phyloP scores from a whole-genome alignment of 2,329 filamentous ascomycete species.

The Clarireedia homoeocarpa region DNA sequence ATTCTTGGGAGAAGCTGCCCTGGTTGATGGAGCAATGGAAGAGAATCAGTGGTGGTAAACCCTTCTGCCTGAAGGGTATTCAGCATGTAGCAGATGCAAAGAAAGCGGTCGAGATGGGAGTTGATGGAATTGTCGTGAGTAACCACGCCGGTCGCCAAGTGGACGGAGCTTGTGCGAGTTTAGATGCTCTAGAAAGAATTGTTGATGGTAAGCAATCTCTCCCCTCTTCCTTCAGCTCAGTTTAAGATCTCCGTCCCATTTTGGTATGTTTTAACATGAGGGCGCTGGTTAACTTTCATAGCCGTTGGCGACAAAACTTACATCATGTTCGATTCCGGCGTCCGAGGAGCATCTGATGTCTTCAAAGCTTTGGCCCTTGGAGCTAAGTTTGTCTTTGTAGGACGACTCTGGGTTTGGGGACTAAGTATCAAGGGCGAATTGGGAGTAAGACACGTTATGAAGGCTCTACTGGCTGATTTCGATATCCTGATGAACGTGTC shows the following conservation, averaged over 20 bases:
- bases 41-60: constrained; percentile 46
- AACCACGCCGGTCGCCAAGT: constrained; percentile 54
- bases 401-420: constrained; percentile 53
- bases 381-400: constrained; percentile 54
- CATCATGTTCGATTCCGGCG: constrained; percentile 56
- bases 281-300: not conserved
- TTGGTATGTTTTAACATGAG: not conserved
- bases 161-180: constrained; percentile 49
- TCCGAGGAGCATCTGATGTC: constrained; percentile 56
- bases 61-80: constrained; percentile 56
- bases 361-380: constrained; percentile 60
- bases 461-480: constrained; percentile 51
- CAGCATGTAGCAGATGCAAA: constrained; percentile 50
- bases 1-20: constrained; percentile 54
- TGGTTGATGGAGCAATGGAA: constrained; percentile 56
- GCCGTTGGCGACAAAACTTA: constrained; percentile 50
- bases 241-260: not conserved
- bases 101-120: constrained; percentile 47
- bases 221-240: too few relatives aligned
- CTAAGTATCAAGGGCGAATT: constrained; percentile 51
- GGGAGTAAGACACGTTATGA: constrained; percentile 54
- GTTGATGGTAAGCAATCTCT: constrained; percentile 34
- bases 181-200: constrained; percentile 54
- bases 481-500: constrained; percentile 54
- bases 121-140: constrained; percentile 53